phyloP scores from a whole-genome alignment of 257 asterid species.

The Thymus quinquecostatus region DNA sequence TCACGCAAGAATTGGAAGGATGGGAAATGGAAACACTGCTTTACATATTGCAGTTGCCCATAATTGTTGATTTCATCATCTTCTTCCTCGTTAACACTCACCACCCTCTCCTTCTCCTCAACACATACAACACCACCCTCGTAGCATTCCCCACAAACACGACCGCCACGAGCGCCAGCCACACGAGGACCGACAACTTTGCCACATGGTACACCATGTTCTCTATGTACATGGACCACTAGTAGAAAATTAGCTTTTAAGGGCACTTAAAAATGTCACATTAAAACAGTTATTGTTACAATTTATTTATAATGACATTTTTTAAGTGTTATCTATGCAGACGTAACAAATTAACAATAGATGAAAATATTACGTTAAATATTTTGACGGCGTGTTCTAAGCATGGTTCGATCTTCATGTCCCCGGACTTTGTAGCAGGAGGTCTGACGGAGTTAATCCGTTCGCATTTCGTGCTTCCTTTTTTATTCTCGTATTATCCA shows the following conservation, averaged over 20 bases:
- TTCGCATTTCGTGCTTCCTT: slow-evolving; percentile 29
- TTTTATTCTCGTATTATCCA: slow-evolving; percentile 25
- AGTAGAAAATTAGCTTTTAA: slow-evolving; percentile 2
- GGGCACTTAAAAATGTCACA: slow-evolving; percentile 24
- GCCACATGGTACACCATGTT: slow-evolving; percentile 26
- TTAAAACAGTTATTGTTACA: neutral
- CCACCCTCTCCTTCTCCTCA: slow-evolving; percentile 28
- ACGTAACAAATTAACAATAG: no score
- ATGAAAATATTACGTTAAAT: no score
- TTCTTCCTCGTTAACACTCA: slow-evolving; percentile 22
- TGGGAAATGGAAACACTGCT: no score
- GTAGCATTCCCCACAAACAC: slow-evolving; percentile 31
- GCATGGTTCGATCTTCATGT: slow-evolving; percentile 36
- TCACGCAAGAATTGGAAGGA: no score
- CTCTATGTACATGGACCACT: slow-evolving; percentile 27
- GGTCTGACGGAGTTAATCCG: slow-evolving; percentile 35
- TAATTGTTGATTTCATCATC: neutral
- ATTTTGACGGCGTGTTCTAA: slow-evolving; percentile 8
- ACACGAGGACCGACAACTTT: slow-evolving; percentile 21
- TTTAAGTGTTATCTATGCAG: neutral
- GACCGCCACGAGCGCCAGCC: slow-evolving; percentile 25
- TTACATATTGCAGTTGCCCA: no score
- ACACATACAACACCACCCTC: slow-evolving; percentile 24
- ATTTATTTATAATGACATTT: no score
- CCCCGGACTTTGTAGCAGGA: slow-evolving; percentile 33